phyloP scores from a whole-genome alignment of 2,329 filamentous ascomycete species.

The Zymoseptoria pseudotritici region DNA sequence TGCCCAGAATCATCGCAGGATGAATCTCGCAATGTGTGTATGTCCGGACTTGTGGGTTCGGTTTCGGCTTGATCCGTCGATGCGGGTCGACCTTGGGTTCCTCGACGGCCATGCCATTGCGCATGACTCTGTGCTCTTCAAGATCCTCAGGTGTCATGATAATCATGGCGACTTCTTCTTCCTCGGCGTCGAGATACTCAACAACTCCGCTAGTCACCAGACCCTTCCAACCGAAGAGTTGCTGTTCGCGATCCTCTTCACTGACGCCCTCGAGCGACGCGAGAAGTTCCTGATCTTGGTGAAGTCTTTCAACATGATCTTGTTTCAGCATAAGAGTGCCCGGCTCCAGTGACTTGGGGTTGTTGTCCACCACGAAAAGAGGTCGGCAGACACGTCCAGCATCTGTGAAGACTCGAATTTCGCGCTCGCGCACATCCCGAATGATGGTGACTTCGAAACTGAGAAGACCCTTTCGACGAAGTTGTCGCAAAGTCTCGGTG shows the following conservation, averaged over 20 bases:
- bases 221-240: conserved; percentile 80
- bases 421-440: conserved; percentile 89
- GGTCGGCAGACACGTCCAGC: conserved; percentile 91
- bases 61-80: conserved; percentile 76
- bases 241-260: conserved; percentile 49
- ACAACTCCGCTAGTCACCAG: conserved; percentile 78
- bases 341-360: conserved; percentile 63
- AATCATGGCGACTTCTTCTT: conserved; percentile 98
- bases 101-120: conserved; percentile 24
- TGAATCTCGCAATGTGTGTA: conserved; percentile 99
- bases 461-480: conserved; percentile 64
- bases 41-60: conserved; percentile 79
- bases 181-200: conserved; percentile 94
- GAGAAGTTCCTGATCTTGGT: conserved; percentile 58
- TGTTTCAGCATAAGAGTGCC: conserved; percentile 77
- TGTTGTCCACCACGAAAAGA: conserved; percentile 86
- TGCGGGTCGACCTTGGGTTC: conserved; percentile 68
- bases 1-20: conserved; percentile 96
- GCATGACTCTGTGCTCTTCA: conserved; percentile 48
- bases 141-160: conserved; percentile 97
- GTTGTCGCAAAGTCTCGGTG: conserved; percentile 46
- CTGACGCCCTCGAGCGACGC: conserved; percentile 40
- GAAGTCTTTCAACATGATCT: conserved; percentile 70
- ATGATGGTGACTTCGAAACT: conserved; percentile 91
- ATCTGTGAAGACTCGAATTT: conserved; percentile 98